Evolutionary conservation across 139 green algal genomes (phyloP).

Genomic region (Chlamydomonas incerta): DNA sequence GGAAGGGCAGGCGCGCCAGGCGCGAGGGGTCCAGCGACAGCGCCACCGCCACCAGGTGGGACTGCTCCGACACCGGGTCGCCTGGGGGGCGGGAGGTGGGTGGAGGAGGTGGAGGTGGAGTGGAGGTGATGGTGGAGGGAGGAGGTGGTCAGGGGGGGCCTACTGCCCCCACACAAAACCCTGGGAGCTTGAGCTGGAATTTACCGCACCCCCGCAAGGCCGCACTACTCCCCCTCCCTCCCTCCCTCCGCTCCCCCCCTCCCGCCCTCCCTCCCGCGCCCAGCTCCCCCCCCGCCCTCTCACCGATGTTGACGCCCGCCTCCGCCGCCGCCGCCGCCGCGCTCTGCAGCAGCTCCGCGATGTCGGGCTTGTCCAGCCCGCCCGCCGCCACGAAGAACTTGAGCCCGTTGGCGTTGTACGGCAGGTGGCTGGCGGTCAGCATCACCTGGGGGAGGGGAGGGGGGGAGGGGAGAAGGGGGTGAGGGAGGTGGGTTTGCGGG

Average conservation of each 20-base stretch:
- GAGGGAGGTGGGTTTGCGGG: too few relatives aligned
- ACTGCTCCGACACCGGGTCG: conserved; percentile 48
- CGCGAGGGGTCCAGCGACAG: conserved; percentile 36
- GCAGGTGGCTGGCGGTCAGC: conserved; percentile 91
- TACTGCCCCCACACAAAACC: too few relatives aligned
- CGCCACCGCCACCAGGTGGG: conserved; percentile 53
- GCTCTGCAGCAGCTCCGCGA: conserved; percentile 77
- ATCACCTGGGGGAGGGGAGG: conserved; percentile 68
- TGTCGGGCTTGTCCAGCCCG: conserved; percentile 88
- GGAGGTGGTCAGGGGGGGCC: background rate
- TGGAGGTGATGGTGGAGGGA: too few relatives aligned
- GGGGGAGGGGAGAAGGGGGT: too few relatives aligned
- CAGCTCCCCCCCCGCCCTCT: background rate
- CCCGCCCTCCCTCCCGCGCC: background rate
- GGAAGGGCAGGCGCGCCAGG: conserved; percentile 51
- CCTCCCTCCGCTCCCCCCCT: background rate
- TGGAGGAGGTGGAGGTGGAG: background rate
- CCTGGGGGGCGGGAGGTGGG: background rate
- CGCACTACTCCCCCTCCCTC: too few relatives aligned
- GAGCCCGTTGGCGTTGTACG: conserved; percentile 88
- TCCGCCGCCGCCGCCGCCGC: conserved; percentile 57
- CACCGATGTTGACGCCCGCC: conserved; percentile 30
- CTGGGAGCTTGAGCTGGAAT: too few relatives aligned
- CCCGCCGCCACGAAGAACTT: conserved; percentile 84
- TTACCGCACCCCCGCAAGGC: too few relatives aligned